These are phyloP conservation scores for Syzygium aromaticum DNA, from an alignment of 345 rosid genomes.

Conservation along the genomic window DNA sequence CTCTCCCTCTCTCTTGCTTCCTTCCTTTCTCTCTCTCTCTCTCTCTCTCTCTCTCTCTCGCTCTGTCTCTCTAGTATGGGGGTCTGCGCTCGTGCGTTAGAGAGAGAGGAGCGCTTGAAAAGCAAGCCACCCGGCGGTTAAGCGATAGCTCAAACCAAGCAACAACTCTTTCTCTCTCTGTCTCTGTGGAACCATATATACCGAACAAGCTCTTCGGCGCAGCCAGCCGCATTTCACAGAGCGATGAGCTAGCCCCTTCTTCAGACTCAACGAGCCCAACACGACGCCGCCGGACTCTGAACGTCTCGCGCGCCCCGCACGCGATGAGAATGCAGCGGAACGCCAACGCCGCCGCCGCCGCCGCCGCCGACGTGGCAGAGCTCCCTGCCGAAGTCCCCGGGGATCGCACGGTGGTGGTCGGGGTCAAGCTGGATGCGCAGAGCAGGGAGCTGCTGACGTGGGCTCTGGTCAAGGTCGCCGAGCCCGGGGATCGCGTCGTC, in stretches of 20 bases:
- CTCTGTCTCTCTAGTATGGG: constrained; percentile 1
- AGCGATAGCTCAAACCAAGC: neutral
- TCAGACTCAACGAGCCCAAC: neutral
- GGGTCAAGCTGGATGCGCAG: constrained; percentile 62
- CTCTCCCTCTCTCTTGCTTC: neutral
- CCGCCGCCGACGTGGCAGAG: constrained; percentile 1
- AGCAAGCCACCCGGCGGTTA: constrained; percentile 7
- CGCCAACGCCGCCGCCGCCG: constrained; percentile 17
- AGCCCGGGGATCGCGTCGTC: constrained; percentile 77
- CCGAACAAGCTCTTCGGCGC: neutral
- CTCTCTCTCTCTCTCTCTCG: neutral
- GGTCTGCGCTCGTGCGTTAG: neutral
- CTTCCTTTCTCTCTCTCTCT: too few species aligned
- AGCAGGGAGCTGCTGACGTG: constrained; percentile 86
- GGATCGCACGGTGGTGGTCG: constrained; percentile 66
- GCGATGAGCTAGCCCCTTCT: neutral
- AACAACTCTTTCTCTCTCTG: neutral
- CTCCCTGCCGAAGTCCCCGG: constrained; percentile 18
- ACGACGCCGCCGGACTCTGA: neutral
- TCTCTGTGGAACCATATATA: neutral
- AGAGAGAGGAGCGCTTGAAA: constrained; percentile 3
- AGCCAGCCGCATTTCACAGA: neutral
- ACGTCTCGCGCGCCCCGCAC: neutral
- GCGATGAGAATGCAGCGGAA: constrained; percentile 34
- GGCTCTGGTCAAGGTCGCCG: constrained; percentile 79